Base-by-base conservation (phyloP, 164 flowering plant genomes). In the Magnolia kwangsiensis region DNA sequence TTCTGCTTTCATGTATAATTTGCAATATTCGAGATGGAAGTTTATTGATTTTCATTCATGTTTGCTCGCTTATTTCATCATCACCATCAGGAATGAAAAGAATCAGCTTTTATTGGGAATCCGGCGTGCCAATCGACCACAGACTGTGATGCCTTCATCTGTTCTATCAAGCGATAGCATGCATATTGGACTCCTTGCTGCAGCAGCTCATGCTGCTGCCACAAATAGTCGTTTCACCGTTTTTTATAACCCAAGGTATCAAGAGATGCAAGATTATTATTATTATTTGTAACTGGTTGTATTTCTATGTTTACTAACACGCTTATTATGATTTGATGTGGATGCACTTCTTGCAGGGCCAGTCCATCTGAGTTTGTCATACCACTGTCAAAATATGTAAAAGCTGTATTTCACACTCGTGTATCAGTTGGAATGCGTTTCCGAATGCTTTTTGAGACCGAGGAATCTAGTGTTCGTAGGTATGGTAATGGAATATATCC, bases 121-220 rank as follows among this genome's bases (percentile, higher is more conserved):
- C 69, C 90, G 97, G n/a, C 91, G 94, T 69, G 96, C 96, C 27
- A 88, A 72, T 78, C 87, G 97, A 61, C 93, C 96, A 14, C 97
- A 93, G 82, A 93, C 96, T 31, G 93, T 89, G 76, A 88, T 93
- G 92, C 97, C 97, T 51, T 93, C 97, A 29, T 93, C 97, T 49
- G 97, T 93, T 78, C 78, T 93, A 75, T 93, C 97, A n/a, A 91
- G 94, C 78, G 96, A 93, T 73, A 91, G 97, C 82, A 93, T 93
- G 97, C 97, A 91, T 81, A 89, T 93, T 68, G 97, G 97, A 69
- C 92, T 93, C 66, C 96, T 93, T 78, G 96, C 96, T 75, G 96
- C 97, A 72, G 97, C 97, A 61, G 97, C 97, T 67, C 97, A 93
- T 86, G 97, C 97, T 73, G 92, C 97, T 70, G 89, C 94, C 10